Percentiles rank a stretch among this genome's conserved stretches.
These are phyloP conservation scores for Salix exigua DNA, from an alignment of 345 rosid genomes.

Conservation along the genomic window DNA sequence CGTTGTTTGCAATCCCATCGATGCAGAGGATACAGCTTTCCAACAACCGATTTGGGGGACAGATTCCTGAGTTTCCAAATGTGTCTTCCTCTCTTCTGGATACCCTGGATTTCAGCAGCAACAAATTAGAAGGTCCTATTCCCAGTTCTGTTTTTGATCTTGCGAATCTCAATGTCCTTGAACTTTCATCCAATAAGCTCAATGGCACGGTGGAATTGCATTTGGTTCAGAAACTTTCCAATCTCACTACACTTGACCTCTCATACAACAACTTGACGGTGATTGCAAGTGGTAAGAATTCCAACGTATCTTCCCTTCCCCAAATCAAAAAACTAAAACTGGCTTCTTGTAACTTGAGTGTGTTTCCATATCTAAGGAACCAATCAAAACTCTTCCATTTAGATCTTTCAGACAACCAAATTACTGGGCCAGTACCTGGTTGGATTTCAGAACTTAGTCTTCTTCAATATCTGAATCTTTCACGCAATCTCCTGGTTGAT, in stretches of 20 bases:
- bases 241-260: slow-evolving; percentile 29
- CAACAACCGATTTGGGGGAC: slow-evolving; percentile 31
- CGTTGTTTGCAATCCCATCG: slow-evolving; percentile 15
- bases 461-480: slow-evolving; percentile 12
- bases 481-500: slow-evolving; percentile 6
- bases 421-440: slow-evolving; percentile 33
- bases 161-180: slow-evolving; percentile 18
- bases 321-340: slow-evolving; percentile 24
- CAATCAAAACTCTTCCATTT: slow-evolving; percentile 1
- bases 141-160: slow-evolving; percentile 16
- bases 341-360: slow-evolving; percentile 41
- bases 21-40: slow-evolving; percentile 22
- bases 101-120: slow-evolving; percentile 40
- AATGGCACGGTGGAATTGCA: slow-evolving; percentile 27
- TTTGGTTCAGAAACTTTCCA: slow-evolving; percentile 16
- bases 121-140: slow-evolving; percentile 34
- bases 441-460: slow-evolving; percentile 38
- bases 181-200: slow-evolving; percentile 46
- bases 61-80: not conserved
- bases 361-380: slow-evolving; percentile 30
- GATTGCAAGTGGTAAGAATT: not conserved
- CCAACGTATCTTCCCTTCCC: not conserved
- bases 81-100: slow-evolving; percentile 5
- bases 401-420: slow-evolving; percentile 48
- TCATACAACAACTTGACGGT: slow-evolving; percentile 37